Evolutionary conservation across 1,284 basidiomycete genomes (phyloP).

Genomic region (Caloboletus inedulis): DNA sequence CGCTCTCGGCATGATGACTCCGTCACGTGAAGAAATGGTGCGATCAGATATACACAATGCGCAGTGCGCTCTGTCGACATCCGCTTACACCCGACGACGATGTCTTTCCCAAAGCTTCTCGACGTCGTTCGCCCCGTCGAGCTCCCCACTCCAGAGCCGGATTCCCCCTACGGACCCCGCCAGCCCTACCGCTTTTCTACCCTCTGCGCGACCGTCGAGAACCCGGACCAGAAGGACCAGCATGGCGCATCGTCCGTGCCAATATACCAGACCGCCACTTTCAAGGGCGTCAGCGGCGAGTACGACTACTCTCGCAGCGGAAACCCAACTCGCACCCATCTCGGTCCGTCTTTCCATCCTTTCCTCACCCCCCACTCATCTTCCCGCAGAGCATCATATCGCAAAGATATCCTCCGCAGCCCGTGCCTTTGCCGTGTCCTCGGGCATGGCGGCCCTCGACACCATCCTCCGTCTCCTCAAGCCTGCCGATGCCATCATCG

Average conservation of each 20-base stretch:
- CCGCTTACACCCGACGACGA: slow-evolving; percentile 12
- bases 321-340: slow-evolving; percentile 93
- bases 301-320: slow-evolving; percentile 96
- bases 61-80: not conserved
- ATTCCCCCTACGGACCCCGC: slow-evolving; percentile 61
- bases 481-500: slow-evolving; percentile 92
- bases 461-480: slow-evolving; percentile 92
- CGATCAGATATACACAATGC: slow-evolving; percentile 12
- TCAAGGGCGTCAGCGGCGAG: slow-evolving; percentile 89
- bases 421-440: slow-evolving; percentile 89
- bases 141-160: slow-evolving; percentile 73
- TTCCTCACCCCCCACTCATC: not conserved
- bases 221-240: slow-evolving; percentile 88
- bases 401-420: slow-evolving; percentile 90
- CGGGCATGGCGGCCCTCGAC: slow-evolving; percentile 98
- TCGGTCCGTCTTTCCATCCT: slow-evolving; percentile 55
- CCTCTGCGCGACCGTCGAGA: slow-evolving; percentile 90
- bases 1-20: slow-evolving; percentile 21
- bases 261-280: slow-evolving; percentile 97
- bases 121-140: slow-evolving; percentile 34
- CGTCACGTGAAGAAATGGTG: slow-evolving; percentile 26
- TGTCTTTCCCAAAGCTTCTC: slow-evolving; percentile 24
- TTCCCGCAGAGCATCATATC: slow-evolving; percentile 81
- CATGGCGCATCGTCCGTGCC: slow-evolving; percentile 92
- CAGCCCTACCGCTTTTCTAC: slow-evolving; percentile 82